Evolutionary conservation across 1,284 basidiomycete genomes (phyloP).

Genomic region (Tylopilus sp.): DNA sequence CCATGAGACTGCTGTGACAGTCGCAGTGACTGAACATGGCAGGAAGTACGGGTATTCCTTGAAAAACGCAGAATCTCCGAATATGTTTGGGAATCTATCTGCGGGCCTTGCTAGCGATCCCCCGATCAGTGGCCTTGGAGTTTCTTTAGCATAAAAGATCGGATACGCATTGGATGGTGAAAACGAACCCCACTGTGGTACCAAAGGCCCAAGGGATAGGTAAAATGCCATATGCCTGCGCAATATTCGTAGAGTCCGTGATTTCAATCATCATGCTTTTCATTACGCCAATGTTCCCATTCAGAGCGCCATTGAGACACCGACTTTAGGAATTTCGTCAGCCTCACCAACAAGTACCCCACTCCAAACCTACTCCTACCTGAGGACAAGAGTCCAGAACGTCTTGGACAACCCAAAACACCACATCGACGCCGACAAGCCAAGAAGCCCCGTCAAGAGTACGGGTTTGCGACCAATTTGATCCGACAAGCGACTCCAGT

Average conservation of each 20-base stretch:
- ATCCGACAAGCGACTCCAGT: slow-evolving; percentile 66
- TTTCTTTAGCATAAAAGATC: slow-evolving; percentile 5
- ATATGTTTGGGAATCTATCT: slow-evolving; percentile 53
- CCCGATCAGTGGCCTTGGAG: slow-evolving; percentile 53
- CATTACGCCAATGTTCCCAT: slow-evolving; percentile 46
- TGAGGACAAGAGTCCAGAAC: slow-evolving; percentile 52
- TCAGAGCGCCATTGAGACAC: slow-evolving; percentile 38
- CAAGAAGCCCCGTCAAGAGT: slow-evolving; percentile 53
- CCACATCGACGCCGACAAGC: slow-evolving; percentile 54
- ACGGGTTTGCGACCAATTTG: slow-evolving; percentile 61
- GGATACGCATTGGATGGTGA: background rate
- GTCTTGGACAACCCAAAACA: slow-evolving; percentile 60
- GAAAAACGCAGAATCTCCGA: slow-evolving; percentile 48
- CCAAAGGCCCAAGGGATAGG: slow-evolving; percentile 46
- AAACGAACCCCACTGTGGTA: slow-evolving; percentile 39
- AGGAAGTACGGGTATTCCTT: slow-evolving; percentile 63
- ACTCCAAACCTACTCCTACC: slow-evolving; percentile 32
- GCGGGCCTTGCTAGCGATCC: slow-evolving; percentile 54
- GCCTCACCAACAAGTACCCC: background rate
- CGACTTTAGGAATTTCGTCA: slow-evolving; percentile 24
- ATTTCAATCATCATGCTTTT: slow-evolving; percentile 39
- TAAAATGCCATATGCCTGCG: slow-evolving; percentile 37
- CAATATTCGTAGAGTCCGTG: slow-evolving; percentile 37
- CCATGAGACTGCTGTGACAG: slow-evolving; percentile 44
- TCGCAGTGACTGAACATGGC: slow-evolving; percentile 52